Conservation (phyloP, 2,329 filamentous ascomycete species). For the Diaporthe sp. region DNA sequence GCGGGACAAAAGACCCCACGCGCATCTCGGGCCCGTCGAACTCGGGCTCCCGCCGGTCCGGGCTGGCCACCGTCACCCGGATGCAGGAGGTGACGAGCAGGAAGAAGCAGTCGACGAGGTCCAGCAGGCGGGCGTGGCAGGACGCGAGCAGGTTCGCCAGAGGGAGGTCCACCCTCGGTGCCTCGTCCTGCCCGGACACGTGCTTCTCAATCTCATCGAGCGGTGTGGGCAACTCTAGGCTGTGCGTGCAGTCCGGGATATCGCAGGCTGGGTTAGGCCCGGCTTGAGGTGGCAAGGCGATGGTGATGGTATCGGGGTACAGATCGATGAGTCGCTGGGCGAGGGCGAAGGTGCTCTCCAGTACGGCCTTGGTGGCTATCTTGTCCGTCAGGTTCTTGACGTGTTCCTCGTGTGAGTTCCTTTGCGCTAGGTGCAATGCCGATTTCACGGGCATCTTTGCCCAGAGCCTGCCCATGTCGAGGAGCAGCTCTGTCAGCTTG, state of each 20-base stretch:
- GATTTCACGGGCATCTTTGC: slow-evolving; percentile 43
- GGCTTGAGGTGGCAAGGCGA: slow-evolving; percentile 41
- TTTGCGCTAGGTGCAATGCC: slow-evolving; percentile 46
- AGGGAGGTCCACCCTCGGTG: slow-evolving; percentile 50
- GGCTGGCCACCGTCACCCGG: slow-evolving; percentile 47
- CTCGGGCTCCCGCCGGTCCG: slow-evolving; percentile 48
- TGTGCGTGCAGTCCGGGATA: slow-evolving; percentile 54
- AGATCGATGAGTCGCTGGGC: slow-evolving; percentile 53
- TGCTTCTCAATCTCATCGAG: slow-evolving; percentile 42
- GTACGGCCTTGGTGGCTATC: slow-evolving; percentile 46
- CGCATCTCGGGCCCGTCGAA: slow-evolving; percentile 57
- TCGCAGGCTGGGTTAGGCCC: slow-evolving; percentile 46
- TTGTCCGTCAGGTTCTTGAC: slow-evolving; percentile 45
- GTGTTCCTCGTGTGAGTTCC: slow-evolving; percentile 45
- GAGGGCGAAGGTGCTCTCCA: slow-evolving; percentile 53
- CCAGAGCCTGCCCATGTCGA: slow-evolving; percentile 48
- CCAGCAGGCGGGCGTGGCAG: slow-evolving; percentile 55
- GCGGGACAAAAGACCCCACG: slow-evolving; percentile 56
- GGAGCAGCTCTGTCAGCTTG: slow-evolving; percentile 45
- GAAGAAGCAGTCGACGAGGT: slow-evolving; percentile 54
- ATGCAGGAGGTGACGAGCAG: slow-evolving; percentile 51
- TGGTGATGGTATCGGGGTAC: slow-evolving; percentile 51
- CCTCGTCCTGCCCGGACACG: slow-evolving; percentile 13
- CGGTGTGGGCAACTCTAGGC: slow-evolving; percentile 40
- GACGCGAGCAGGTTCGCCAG: slow-evolving; percentile 54